Evolutionary conservation across 2,329 filamentous ascomycete genomes (phyloP), one percentile per base, ranked within the genome.

Genomic region (Pseudogymnoascus sp.): DNA sequence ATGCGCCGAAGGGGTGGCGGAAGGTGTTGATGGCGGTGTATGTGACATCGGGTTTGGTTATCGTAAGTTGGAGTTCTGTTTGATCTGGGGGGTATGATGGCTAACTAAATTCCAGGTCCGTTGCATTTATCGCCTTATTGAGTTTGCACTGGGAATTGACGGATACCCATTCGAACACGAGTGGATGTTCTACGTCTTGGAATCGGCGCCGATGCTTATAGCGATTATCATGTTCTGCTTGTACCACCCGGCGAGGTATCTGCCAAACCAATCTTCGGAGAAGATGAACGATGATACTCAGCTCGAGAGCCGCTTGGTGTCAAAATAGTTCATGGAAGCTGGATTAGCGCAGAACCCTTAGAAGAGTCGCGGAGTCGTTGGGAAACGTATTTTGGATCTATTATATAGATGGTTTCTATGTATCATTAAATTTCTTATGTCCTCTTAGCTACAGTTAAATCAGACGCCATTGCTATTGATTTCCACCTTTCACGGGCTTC

Each of bases 141-240:
- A 83, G 64, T 82, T 82, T 63, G 76, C 77, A 0, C 74, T 80
- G 36, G 80, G 80, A 0, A 78, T 77, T n/a, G 70, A 79, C 6
- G 74, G 76, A 14, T 83, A 83, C 65, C 70, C 78, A 1, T 79
- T 81, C 65, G 73, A 67, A 3, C 76, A 79, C 20, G 80, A 83
- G 64, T 82, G 80, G 77, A 76, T 78, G 28, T 78, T 83, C 61
- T 83, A 79, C 73, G 74, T 76, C 2, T 77, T 83, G 12, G 81
- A 83, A 63, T 74, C 77, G 0, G 62, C 79, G 6, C 79, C 80
- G 0, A 79, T 81, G 71, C 63, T 77, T 2, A 67, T 75, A 0
- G 79, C 80, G 5, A 74, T 83, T 35, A 68, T 74, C 0, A 72
- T 79, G 1, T 79, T 83, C 62, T 78, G 77, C 4, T 66, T 79